A percentile compares a stretch with the other conserved stretches of the same genome.
Conservation (phyloP, 139 green algal genomes). For the Pleodorina starrii region DNA sequence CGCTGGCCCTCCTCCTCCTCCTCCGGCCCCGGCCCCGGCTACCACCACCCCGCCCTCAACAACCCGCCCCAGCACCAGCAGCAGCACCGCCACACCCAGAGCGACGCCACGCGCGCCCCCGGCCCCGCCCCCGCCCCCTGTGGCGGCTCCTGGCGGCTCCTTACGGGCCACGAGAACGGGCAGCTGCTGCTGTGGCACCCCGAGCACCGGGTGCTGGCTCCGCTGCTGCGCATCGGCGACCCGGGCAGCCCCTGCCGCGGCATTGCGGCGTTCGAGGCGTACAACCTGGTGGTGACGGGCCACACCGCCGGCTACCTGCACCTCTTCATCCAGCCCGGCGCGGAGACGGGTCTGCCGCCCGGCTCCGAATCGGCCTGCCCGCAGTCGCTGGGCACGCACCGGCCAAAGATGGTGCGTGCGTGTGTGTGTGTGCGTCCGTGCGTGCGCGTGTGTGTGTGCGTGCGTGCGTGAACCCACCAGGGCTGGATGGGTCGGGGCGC, state of each 20-base stretch:
- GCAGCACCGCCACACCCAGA: background rate
- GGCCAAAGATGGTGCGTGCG: conserved; percentile 22
- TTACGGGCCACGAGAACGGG: conserved; percentile 70
- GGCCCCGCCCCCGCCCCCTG: background rate
- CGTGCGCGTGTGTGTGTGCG: too few relatives aligned
- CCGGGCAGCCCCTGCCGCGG: conserved; percentile 41
- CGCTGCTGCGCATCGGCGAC: conserved; percentile 62
- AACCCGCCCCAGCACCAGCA: background rate
- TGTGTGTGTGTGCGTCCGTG: too few relatives aligned
- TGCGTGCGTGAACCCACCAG: too few relatives aligned
- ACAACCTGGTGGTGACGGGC: conserved; percentile 50
- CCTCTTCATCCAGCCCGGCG: conserved; percentile 54
- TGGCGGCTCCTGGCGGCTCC: conserved; percentile 52
- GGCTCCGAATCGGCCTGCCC: conserved; percentile 7
- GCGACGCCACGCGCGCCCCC: background rate
- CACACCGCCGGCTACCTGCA: conserved; percentile 65
- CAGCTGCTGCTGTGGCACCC: conserved; percentile 71
- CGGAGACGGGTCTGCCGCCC: conserved; percentile 38
- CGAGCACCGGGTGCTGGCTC: conserved; percentile 7
- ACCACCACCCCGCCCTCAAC: too few relatives aligned
- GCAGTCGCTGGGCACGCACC: conserved; percentile 36
- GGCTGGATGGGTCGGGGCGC: too few relatives aligned
- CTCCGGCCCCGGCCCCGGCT: background rate
- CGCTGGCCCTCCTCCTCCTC: conserved; percentile 17
- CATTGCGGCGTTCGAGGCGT: conserved; percentile 52